Base-by-base conservation (phyloP, 2,329 filamentous ascomycete species). In the Raffaelea deltoideospora region DNA sequence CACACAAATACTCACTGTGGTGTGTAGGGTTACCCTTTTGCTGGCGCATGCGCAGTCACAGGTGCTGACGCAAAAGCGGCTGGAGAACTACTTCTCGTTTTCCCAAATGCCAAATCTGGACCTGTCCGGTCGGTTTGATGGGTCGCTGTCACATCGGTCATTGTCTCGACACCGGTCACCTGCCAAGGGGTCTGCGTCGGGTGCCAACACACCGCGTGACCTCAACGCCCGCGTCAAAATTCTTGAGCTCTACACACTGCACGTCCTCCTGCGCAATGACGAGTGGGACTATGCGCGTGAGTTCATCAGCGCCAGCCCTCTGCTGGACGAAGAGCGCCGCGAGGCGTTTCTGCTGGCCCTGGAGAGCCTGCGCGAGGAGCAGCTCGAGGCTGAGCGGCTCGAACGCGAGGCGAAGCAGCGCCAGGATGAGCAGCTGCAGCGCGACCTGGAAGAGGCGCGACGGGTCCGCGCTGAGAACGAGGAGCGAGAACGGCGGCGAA, bases 221-320 rank as follows among this genome's bases (percentile, higher is more conserved):
- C 71, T 94, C 26, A 79, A 82, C 47, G 77, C 84, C 5, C 72
- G 86, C 32, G 77, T 95, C 44, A 93, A 92, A 61, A 82, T 98
- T 30, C 72, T 98, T 35, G 90, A 98, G 59, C 68, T 98, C 9
- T 98, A 95, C 56, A 92, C 86, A 1, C 69, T 98, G 5, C 90
- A 98, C 52, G 84, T 96, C 8, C 72, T 98, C n/a, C 76, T 88
- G 5, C 72, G 85, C 37, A 96, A 95, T 48, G 77, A 84, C 38
- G 86, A 96, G 59, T 98, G 90, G 90, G 84, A 94, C 40, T 95
- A 95, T 49, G 85, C 90, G 4, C 73, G 76, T 41, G 83, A 93
- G 48, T 96, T 96, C 55, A 92, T 96, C 50, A 75, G 69, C 49
- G 74, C 85, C 50, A 90, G 78, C 54, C 77, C 88, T 33, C 75